Evolutionary conservation across 495 filamentous ascomycete species (phyloP), one percentile per base, ranked within the genome.

Genomic region (Chaetomium fimeti): DNA sequence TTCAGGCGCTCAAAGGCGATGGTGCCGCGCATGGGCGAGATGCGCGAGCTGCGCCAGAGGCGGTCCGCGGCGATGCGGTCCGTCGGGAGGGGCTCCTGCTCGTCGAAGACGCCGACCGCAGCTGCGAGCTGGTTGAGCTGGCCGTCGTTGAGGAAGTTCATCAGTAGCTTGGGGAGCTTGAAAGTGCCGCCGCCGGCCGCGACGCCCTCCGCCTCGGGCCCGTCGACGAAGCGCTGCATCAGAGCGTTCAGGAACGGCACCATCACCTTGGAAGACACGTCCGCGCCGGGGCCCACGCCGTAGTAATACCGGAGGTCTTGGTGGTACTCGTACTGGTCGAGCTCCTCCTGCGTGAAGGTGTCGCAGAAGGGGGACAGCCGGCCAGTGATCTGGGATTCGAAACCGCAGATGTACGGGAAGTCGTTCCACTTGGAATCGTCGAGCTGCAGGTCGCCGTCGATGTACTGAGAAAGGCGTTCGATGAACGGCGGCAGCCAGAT

Each of bases 281-380:
- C 76, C 3, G 79, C 76, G 6, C 83, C 83, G 4, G 82, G 81
- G 0, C 85, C 83, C 55, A 77, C 78, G 27, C 82, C 81, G 59
- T 86, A 86, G 67, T 82, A 88, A 66, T 87, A 87, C 22, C 83
- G 78, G 60, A 87, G 69, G 71, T 86, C 84, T 58, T 86, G 83
- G 0, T 79, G 77, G 68, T 87, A 88, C 61, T 85, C 82, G 67
- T 88, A 86, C 63, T 79, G 65, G 53, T 72, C 72, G 22, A 85
- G 74, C 68, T 87, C 84, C 0, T 79, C 69, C 32, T 84, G 71
- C 3, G 78, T 80, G 65, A 87, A 83, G 20, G 83, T 74, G 51
- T 70, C 69, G 60, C 85, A 86, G 77, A 79, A 88, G 0, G 83
- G 79, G 18, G 81, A 84, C 5, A 78, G 69, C 7, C 68, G 72